A percentile compares a stretch with the other conserved stretches of the same genome.
Conservation (phyloP, 1,284 basidiomycete species). For the Rhodotorula sp. region DNA sequence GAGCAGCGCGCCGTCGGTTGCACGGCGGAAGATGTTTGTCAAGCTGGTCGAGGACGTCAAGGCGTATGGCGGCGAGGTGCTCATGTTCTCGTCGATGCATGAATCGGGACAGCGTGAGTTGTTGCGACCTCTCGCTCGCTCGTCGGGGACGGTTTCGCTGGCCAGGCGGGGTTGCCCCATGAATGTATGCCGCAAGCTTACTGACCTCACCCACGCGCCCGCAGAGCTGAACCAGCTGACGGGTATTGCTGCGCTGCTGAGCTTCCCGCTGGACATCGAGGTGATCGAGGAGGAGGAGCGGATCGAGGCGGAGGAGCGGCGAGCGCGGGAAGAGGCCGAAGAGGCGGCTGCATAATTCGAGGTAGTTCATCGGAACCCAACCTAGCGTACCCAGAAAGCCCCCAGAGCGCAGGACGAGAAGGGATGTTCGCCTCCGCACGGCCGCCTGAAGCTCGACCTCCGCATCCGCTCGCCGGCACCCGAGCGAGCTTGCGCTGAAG, state of each 20-base stretch:
- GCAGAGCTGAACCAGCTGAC: constrained; percentile 91
- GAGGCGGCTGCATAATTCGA: constrained; percentile 4
- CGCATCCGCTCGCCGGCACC: too few species aligned
- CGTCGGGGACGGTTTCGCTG: neutral
- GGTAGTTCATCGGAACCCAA: neutral
- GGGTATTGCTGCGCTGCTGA: constrained; percentile 92
- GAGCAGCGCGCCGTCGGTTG: constrained; percentile 32
- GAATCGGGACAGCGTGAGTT: constrained; percentile 89
- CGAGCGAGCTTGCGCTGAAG: too few species aligned
- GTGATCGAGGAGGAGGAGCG: constrained; percentile 46
- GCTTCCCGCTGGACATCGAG: constrained; percentile 94
- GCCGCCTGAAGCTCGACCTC: too few species aligned
- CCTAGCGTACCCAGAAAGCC: too few species aligned
- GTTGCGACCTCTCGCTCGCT: too few species aligned
- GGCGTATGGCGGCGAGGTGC: constrained; percentile 83
- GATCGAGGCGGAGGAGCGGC: constrained; percentile 16
- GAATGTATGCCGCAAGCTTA: neutral
- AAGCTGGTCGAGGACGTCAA: constrained; percentile 85
- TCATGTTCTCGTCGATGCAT: constrained; percentile 99
- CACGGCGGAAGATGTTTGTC: constrained; percentile 68
- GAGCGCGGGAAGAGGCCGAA: neutral
- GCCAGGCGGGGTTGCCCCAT: neutral
- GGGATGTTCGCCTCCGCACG: too few species aligned
- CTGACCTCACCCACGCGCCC: neutral
- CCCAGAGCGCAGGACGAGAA: neutral